Evolutionary conservation across 306 rosid genomes (phyloP).

Genomic region (Prinsepia uniflora): DNA sequence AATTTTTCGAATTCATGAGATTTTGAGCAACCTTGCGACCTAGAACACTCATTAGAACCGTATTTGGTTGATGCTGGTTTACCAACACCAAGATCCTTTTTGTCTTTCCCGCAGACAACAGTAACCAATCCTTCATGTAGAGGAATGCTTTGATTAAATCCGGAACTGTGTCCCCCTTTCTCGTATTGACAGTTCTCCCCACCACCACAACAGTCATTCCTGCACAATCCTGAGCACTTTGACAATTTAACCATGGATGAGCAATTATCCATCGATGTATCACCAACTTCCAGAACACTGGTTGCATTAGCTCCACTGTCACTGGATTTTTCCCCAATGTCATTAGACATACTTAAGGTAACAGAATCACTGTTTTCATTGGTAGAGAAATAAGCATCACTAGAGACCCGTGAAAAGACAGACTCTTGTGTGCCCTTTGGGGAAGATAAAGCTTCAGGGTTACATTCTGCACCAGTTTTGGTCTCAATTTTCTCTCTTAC

Average conservation of each 20-base stretch:
- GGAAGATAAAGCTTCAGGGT: slow-evolving; percentile 13
- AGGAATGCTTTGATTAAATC: slow-evolving; percentile 18
- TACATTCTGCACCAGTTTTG: slow-evolving; percentile 8
- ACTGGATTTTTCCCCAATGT: slow-evolving; percentile 10
- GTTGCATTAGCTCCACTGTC: slow-evolving; percentile 5
- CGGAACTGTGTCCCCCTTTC: slow-evolving; percentile 20
- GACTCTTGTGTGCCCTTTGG: slow-evolving; percentile 25
- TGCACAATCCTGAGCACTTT: slow-evolving; percentile 12
- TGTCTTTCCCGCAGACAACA: slow-evolving; percentile 25
- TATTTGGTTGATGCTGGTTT: slow-evolving; percentile 25
- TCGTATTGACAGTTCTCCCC: slow-evolving; percentile 23
- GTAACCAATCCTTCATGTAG: slow-evolving; percentile 26
- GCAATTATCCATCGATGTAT: slow-evolving; percentile 30
- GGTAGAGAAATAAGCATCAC: slow-evolving; percentile 18
- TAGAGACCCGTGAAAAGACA: slow-evolving; percentile 22
- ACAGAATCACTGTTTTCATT: slow-evolving; percentile 18
- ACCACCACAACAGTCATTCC: slow-evolving; percentile 13
- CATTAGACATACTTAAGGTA: slow-evolving; percentile 8
- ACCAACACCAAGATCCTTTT: slow-evolving; percentile 18
- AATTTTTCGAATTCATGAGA: slow-evolving; percentile 43
- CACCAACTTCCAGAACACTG: slow-evolving; percentile 17
- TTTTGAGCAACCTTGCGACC: slow-evolving; percentile 34
- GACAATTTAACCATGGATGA: slow-evolving; percentile 17
- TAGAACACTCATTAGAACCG: slow-evolving; percentile 29
- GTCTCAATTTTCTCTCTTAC: slow-evolving; percentile 26